phyloP scores from a whole-genome alignment of 2,329 filamentous ascomycete species.

The Aspergillus hortae region DNA sequence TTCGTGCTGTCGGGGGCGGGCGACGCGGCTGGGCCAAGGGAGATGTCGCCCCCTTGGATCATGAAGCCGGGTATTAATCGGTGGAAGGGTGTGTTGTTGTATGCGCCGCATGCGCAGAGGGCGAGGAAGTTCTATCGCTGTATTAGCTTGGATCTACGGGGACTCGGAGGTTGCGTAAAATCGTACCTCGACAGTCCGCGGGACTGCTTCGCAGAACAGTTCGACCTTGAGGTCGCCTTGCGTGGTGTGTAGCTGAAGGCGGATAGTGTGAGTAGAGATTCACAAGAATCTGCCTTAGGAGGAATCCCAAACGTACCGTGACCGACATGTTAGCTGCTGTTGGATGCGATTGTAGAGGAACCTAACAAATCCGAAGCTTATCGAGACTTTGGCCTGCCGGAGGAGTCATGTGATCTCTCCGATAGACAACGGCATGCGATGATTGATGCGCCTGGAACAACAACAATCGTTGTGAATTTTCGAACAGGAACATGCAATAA shows the following conservation, averaged over 20 bases:
- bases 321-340: slow-evolving; percentile 25
- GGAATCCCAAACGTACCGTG: slow-evolving; percentile 22
- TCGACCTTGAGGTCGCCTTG: slow-evolving; percentile 91
- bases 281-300: background rate
- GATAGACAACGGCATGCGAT: no score
- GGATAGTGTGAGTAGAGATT: background rate
- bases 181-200: slow-evolving; percentile 79
- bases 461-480: no score
- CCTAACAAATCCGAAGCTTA: slow-evolving; percentile 7
- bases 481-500: no score
- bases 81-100: slow-evolving; percentile 61
- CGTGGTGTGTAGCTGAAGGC: slow-evolving; percentile 69
- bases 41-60: slow-evolving; percentile 58
- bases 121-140: slow-evolving; percentile 61
- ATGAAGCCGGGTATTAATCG: slow-evolving; percentile 63
- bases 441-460: no score
- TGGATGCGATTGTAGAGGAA: background rate
- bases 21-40: slow-evolving; percentile 42
- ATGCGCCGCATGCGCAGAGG: slow-evolving; percentile 59
- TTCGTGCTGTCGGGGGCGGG: slow-evolving; percentile 36
- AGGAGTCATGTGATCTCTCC: background rate
- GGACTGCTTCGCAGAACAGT: slow-evolving; percentile 91
- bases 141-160: background rate
- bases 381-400: background rate
- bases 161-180: background rate